Base-by-base conservation (phyloP, 306 rosid genomes). In the Prunus mongolica region DNA sequence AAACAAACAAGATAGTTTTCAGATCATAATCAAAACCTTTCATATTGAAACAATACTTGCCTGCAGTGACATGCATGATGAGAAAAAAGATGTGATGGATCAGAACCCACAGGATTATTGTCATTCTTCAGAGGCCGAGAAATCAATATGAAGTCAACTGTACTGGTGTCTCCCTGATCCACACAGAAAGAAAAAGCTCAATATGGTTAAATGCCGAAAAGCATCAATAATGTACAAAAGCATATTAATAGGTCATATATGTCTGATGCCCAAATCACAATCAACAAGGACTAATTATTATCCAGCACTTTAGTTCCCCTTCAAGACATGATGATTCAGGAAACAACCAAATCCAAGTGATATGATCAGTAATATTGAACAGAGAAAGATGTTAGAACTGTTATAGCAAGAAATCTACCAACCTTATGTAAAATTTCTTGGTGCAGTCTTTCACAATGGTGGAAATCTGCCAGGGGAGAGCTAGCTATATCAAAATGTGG, bases 21-120 rank as follows among this genome's bases (percentile, higher is more conserved):
- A 62, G 56, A 52, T 38, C 61, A 58, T 70, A 73, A 79, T 54
- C 27, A 73, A 56, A 81, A 63, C 79, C 69, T 65, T 34, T 9
- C 24, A 27, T 51, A 38, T 68, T 76, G 64, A 67, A 65, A 54
- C 47, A 80, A 65, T 80, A 80, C 88, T 82, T 88, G 87, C 99
- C 98, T 89, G 86, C 92, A 89, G 85, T 89, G 91, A 81, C 99
- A 92, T 8, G 89, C 88, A 78, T 92, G 93, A 80, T 95, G 90
- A 67, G 97, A 89, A 81, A 88, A 81, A 41, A 95, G 86, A 77
- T 45, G 82, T 13, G 92, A 80, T 81, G 91, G 81, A 64, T 79
- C 87, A 13, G 85, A 79, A 67, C 71, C 80, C 62, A 74, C 88
- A 51, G 92, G 82, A 84, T 76, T 71, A 69, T 34, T 67, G 69